These are phyloP conservation scores for Taphrina pruni DNA, from an alignment of 1,139 yeast genomes.

Conservation along the genomic window DNA sequence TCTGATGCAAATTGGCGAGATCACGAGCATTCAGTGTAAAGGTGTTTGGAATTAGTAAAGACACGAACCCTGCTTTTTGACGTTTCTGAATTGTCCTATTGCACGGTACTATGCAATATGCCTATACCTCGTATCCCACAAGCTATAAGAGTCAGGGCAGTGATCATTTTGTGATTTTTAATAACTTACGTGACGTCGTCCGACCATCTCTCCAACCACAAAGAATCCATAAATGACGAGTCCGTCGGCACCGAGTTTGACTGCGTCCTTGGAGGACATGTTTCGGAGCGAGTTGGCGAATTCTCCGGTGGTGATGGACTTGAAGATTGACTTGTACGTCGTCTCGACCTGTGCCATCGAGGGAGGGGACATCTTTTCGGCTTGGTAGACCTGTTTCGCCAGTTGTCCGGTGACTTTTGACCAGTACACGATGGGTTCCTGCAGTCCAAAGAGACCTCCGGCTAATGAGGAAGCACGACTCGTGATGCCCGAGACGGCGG, in stretches of 20 bases:
- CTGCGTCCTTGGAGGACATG: conserved; percentile 56
- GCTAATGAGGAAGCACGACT: conserved; percentile 23
- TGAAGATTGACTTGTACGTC: conserved; percentile 66
- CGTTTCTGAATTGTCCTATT: no score
- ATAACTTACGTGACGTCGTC: conserved; percentile 66
- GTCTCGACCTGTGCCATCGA: conserved; percentile 75
- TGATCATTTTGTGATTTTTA: no score
- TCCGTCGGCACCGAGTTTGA: conserved; percentile 75
- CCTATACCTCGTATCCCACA: conserved; percentile 14
- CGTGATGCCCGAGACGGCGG: conserved; percentile 33
- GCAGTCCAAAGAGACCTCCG: conserved; percentile 33
- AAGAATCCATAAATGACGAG: conserved; percentile 89
- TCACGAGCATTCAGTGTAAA: no score
- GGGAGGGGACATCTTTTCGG: conserved; percentile 95
- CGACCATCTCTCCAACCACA: conserved; percentile 93
- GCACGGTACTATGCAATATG: no score
- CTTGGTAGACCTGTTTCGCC: conserved; percentile 85
- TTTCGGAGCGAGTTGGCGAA: conserved; percentile 15
- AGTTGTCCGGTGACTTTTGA: conserved; percentile 86
- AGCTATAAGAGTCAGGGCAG: neutral
- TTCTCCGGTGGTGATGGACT: conserved; percentile 46
- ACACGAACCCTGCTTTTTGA: no score
- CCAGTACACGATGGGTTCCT: conserved; percentile 65
- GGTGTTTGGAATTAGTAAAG: no score
- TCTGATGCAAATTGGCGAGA: no score